These are phyloP conservation scores for Hortaea sp. DNA, from an alignment of 2,329 filamentous ascomycete genomes.

Conservation along the genomic window DNA sequence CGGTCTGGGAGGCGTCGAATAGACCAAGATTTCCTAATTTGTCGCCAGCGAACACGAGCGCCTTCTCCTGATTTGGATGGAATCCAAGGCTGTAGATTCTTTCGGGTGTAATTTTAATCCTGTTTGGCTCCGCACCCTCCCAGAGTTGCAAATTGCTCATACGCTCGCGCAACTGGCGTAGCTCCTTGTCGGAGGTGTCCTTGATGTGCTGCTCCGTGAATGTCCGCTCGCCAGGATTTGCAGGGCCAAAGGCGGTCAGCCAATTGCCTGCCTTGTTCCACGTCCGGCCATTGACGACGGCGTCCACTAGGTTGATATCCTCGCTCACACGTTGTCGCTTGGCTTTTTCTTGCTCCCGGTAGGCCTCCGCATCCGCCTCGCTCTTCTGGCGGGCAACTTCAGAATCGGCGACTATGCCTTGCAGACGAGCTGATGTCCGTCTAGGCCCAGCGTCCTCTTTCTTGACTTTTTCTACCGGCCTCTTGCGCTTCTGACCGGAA, in stretches of 20 bases:
- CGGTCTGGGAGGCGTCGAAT: conserved; percentile 73
- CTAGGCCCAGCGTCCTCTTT: conserved; percentile 44
- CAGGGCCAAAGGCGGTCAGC: conserved; percentile 57
- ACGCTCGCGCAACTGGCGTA: conserved; percentile 62
- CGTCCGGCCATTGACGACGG: conserved; percentile 64
- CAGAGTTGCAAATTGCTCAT: conserved; percentile 74
- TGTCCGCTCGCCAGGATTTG: conserved; percentile 71
- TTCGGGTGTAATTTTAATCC: conserved; percentile 85
- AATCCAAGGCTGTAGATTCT: conserved; percentile 79
- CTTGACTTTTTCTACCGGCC: conserved; percentile 44
- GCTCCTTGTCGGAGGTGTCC: conserved; percentile 47
- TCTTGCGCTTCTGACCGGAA: conserved; percentile 29
- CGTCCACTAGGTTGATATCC: conserved; percentile 62
- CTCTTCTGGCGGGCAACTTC: conserved; percentile 60
- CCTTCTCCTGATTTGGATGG: conserved; percentile 77
- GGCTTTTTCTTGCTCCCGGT: conserved; percentile 46
- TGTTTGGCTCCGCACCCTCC: conserved; percentile 71
- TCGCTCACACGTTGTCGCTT: conserved; percentile 57
- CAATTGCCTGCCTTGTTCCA: conserved; percentile 61
- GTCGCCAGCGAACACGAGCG: conserved; percentile 85
- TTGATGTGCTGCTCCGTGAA: conserved; percentile 66
- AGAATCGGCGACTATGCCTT: conserved; percentile 55
- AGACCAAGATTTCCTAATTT: conserved; percentile 86
- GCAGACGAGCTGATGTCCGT: conserved; percentile 51
- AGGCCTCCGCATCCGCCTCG: conserved; percentile 51